A percentile compares a stretch with the other conserved stretches of the same genome.
phyloP scores from a whole-genome alignment of 129 eudicot species.

The Calendula officinalis region DNA sequence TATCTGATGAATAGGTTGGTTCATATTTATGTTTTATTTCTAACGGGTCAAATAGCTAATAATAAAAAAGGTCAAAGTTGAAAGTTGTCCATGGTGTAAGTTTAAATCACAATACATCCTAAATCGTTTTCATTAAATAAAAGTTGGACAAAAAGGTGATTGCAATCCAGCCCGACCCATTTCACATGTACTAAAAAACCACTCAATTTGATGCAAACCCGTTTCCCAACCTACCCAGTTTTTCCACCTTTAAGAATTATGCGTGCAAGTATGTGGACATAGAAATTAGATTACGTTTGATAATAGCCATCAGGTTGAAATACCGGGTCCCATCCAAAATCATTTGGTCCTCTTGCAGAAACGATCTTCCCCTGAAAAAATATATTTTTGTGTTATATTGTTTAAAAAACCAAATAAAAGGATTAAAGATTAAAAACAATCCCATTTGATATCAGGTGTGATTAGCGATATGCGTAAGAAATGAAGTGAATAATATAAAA shows the following conservation, averaged over 20 bases:
- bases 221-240: background rate
- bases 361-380: slow-evolving; percentile 72
- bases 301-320: slow-evolving; percentile 85
- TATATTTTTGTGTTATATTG: background rate
- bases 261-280: too few relatives aligned
- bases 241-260: background rate
- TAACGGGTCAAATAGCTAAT: too few relatives aligned
- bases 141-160: background rate
- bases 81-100: too few relatives aligned
- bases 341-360: slow-evolving; percentile 84
- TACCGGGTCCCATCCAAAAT: slow-evolving; percentile 92
- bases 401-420: slow-evolving; percentile 10
- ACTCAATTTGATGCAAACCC: background rate
- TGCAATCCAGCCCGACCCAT: background rate
- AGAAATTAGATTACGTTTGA: slow-evolving; percentile 51
- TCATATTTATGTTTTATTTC: too few relatives aligned
- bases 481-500: slow-evolving; percentile 1
- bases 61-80: too few relatives aligned
- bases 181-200: background rate
- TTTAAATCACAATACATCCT: too few relatives aligned
- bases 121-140: background rate
- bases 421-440: too few relatives aligned
- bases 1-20: too few relatives aligned
- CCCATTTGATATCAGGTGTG: background rate
- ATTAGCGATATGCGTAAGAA: background rate